Evolutionary conservation across 73 alveolate genomes (phyloP).

Genomic region (Symbiodinium pilosum): DNA sequence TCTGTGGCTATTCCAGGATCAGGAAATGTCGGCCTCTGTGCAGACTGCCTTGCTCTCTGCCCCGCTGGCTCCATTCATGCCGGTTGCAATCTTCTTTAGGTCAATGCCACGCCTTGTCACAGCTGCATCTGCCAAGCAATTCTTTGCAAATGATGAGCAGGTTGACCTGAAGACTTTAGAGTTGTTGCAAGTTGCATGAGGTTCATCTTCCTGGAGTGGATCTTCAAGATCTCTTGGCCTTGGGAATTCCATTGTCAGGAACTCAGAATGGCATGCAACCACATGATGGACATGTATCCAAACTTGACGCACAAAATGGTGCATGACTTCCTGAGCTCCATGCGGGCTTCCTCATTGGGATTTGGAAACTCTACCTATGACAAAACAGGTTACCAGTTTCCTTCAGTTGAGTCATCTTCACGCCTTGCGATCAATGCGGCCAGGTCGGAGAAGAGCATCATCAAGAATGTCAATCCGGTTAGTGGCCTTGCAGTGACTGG

Average conservation of each 20-base stretch:
- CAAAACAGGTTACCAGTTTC: background rate
- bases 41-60: conserved; percentile 99
- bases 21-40: conserved; percentile 89
- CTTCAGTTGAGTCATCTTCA: background rate
- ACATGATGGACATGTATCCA: too few species aligned
- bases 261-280: background rate
- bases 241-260: conserved; percentile 49
- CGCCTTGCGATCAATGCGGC: conserved; percentile 99
- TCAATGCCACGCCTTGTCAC: conserved; percentile 91
- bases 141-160: background rate
- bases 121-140: background rate
- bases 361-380: conserved; percentile 99
- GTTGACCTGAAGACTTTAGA: background rate
- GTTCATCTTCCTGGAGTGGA: conserved; percentile 97
- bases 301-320: too few species aligned
- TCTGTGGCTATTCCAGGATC: too few species aligned
- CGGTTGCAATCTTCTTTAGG: conserved; percentile 97
- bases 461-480: conserved; percentile 99
- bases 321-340: background rate
- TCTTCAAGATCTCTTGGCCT: conserved; percentile 99
- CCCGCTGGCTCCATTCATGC: conserved; percentile 99
- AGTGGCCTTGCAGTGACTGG: conserved; percentile 99
- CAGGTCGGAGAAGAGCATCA: conserved; percentile 99
- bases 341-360: conserved; percentile 98
- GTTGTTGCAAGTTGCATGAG: conserved; percentile 42